phyloP scores from a whole-genome alignment of 2,329 filamentous ascomycete genomes.

The Colletotrichum sp. region DNA sequence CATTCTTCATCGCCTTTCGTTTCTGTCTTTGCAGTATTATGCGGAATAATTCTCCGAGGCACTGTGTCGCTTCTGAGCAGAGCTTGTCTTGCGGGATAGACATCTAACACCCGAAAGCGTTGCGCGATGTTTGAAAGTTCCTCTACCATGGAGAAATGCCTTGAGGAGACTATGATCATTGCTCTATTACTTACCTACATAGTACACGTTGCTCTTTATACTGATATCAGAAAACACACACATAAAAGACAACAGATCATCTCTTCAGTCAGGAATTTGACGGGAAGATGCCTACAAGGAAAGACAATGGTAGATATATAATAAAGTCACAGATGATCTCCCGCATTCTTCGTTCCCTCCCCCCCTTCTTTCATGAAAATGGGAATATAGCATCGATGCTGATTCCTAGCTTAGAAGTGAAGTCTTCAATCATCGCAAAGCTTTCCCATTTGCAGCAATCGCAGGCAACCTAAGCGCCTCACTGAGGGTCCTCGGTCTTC shows the following conservation, averaged over 20 bases:
- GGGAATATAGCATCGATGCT: background rate
- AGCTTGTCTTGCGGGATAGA: background rate
- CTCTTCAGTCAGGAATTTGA: background rate
- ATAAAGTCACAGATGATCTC: background rate
- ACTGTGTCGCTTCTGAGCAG: background rate
- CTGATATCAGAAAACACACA: background rate
- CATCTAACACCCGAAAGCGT: background rate
- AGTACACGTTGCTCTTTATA: background rate
- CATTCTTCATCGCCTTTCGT: background rate
- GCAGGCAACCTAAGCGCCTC: background rate
- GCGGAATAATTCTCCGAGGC: background rate
- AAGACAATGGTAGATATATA: background rate
- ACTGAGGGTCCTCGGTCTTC: background rate
- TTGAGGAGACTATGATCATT: background rate
- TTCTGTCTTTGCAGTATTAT: background rate
- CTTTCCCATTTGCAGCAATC: background rate
- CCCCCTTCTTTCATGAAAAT: no score
- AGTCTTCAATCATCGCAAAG: background rate
- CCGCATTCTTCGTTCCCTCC: no score
- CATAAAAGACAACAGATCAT: background rate
- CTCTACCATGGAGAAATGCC: background rate
- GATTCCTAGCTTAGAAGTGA: background rate
- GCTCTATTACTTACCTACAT: fast-evolving
- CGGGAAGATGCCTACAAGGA: background rate
- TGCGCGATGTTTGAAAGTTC: background rate